phyloP scores from a whole-genome alignment of 768 basidiomycete species.

The Naganishia randhawae region DNA sequence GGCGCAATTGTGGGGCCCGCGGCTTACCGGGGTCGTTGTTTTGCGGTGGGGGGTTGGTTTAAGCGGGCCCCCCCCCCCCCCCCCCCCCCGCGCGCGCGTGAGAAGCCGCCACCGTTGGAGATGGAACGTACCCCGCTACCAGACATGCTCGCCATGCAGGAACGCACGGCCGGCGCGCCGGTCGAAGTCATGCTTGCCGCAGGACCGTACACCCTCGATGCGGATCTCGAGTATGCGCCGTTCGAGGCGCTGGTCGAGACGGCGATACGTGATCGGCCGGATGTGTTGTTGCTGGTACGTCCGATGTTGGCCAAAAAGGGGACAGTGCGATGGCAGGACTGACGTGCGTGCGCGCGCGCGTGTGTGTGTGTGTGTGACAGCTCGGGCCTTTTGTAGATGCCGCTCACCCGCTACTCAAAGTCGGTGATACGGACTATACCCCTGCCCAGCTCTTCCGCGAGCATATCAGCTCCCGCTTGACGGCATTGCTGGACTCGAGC shows the following conservation, averaged over 20 bases:
- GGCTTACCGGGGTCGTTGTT: too few species aligned
- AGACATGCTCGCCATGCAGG: conserved; percentile 53
- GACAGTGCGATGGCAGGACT: too few species aligned
- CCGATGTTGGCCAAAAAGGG: conserved; percentile 26
- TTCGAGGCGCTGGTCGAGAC: conserved; percentile 64
- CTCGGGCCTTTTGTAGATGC: conserved; percentile 87
- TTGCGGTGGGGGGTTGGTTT: too few species aligned
- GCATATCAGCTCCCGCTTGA: conserved; percentile 61
- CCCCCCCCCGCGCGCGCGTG: too few species aligned
- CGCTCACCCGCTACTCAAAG: conserved; percentile 67
- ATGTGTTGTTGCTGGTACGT: conserved; percentile 71
- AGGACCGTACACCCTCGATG: conserved; percentile 80
- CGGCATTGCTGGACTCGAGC: conserved; percentile 59
- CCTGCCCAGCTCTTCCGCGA: conserved; percentile 67
- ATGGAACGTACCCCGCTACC: conserved; percentile 46
- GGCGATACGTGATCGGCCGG: conserved; percentile 65
- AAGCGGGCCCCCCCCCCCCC: too few species aligned
- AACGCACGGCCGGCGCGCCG: conserved; percentile 53
- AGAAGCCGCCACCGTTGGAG: conserved; percentile 68
- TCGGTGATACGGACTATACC: conserved; percentile 66
- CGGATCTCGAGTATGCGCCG: conserved; percentile 70
- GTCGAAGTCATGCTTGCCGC: conserved; percentile 70
- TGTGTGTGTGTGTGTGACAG: conserved; percentile 55
- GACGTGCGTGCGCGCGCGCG: too few species aligned
- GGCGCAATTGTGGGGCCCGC: too few species aligned